Percentiles rank a stretch among this genome's conserved stretches.
Evolutionary conservation across 441 rosid species (phyloP).

Genomic region (Flueggea neowawraea): DNA sequence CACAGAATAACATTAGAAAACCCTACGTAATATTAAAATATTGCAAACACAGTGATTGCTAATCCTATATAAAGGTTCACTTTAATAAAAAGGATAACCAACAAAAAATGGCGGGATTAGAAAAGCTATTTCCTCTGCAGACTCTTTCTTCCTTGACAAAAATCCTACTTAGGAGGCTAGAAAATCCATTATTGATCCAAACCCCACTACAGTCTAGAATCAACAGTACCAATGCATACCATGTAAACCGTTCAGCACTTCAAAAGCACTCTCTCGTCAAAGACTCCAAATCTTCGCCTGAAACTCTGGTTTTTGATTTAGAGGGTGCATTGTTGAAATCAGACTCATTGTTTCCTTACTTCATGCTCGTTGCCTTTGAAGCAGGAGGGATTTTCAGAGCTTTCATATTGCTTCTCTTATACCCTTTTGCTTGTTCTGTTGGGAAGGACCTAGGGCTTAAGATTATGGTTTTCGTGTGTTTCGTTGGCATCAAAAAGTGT

Average conservation of each 20-base stretch:
- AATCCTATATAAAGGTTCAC: too few species aligned
- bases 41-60: too few species aligned
- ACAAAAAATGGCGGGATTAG: background rate
- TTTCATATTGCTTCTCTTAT: slow-evolving; percentile 36
- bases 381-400: slow-evolving; percentile 63
- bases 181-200: background rate
- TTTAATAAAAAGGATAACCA: too few species aligned
- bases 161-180: slow-evolving; percentile 9
- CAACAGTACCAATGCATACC: slow-evolving; percentile 8
- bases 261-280: slow-evolving; percentile 2
- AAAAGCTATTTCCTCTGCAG: slow-evolving; percentile 2
- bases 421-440: slow-evolving; percentile 44
- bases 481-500: slow-evolving; percentile 39
- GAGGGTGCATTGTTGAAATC: slow-evolving; percentile 55
- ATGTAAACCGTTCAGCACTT: slow-evolving; percentile 7
- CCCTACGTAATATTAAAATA: too few species aligned
- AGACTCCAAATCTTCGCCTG: background rate
- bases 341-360: slow-evolving; percentile 54
- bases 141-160: slow-evolving; percentile 8
- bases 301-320: slow-evolving; percentile 46
- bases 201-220: background rate
- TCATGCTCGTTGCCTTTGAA: slow-evolving; percentile 78
- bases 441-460: slow-evolving; percentile 33
- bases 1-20: too few species aligned
- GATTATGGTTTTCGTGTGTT: slow-evolving; percentile 50